Evolutionary conservation across 176 grass and related monocot genomes (phyloP).

Genomic region (Lolium perenne): DNA sequence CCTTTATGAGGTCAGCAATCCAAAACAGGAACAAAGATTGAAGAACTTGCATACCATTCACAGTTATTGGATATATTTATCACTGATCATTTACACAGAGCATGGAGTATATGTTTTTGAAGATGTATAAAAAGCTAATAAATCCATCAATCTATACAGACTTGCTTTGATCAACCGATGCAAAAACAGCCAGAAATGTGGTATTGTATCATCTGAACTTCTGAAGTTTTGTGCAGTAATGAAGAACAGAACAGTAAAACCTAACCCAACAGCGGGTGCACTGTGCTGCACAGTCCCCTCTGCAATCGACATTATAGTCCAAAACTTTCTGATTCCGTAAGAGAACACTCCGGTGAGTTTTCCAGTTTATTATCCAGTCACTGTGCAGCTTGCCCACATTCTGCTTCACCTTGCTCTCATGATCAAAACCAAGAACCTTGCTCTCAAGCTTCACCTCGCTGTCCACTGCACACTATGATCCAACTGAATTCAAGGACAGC

Average conservation of each 20-base stretch:
- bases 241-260: too few species aligned
- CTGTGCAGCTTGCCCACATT: conserved; percentile 76
- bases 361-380: conserved; percentile 88
- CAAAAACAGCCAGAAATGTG: not conserved
- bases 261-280: conserved; percentile 95
- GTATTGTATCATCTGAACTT: not conserved
- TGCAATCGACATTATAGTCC: conserved; percentile 86
- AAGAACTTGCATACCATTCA: too few species aligned
- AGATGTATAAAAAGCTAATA: too few species aligned
- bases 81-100: too few species aligned
- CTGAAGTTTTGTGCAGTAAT: not conserved
- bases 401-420: conserved; percentile 67
- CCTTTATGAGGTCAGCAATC: too few species aligned
- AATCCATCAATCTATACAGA: not conserved
- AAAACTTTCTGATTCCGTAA: conserved; percentile 88
- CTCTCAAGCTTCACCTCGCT: too few species aligned
- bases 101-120: too few species aligned
- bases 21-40: too few species aligned
- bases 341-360: conserved; percentile 74
- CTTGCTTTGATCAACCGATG: not conserved
- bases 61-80: too few species aligned
- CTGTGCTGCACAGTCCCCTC: conserved; percentile 84
- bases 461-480: too few species aligned
- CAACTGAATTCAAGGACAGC: not conserved
- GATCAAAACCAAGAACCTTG: conserved; percentile 79